Evolutionary conservation across 2,329 filamentous ascomycete species (phyloP), one percentile per base, ranked within the genome.

Genomic region (Pseudogymnoascus pannorum): DNA sequence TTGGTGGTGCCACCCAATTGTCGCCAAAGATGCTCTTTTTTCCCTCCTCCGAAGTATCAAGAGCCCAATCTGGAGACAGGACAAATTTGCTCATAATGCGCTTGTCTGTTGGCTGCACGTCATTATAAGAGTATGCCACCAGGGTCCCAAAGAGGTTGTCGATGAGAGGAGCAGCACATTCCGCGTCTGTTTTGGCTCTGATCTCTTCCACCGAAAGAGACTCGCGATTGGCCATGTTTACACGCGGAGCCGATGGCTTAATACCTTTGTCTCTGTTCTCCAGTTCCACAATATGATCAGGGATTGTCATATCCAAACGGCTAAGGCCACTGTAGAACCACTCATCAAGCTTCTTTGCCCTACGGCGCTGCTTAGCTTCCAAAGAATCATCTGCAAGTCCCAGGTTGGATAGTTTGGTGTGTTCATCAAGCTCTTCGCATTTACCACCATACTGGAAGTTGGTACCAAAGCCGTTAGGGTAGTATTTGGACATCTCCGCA

Each of bases 11-110:
- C 11, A 24, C 58, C 58, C 38, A 70, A 57, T 69, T 68, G 40
- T 72, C 68, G 2, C 70, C 70, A 63, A 70, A 73, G 44, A 67
- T 63, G 29, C 63, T 68, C 2, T 64, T 59, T 26, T 69, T 70
- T 14, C 69, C 70, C 24, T 66, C 62, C 11, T 63, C 57, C 16
- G 60, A 67, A 3, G 48, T 35, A 61, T 73, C 70, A 54, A 72
- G 66, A 4, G 66, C 62, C 44, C 64, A 66, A 9, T 60, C 59
- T n/a, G 65, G 64, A 58, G 63, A 61, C 12, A 64, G 62, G 16
- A 42, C 31, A 38, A 68, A 72, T 11, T 60, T 57, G 51, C 67
- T 70, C 22, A 70, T 59, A 5, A 60, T 18, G 12, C 42, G 36
- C 35, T 22, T 40, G 18, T 60, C 63, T 9, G 63, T 60, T 5